Conservation (phyloP, 2,329 filamentous ascomycete genomes). For the Aspergillus sp. region DNA sequence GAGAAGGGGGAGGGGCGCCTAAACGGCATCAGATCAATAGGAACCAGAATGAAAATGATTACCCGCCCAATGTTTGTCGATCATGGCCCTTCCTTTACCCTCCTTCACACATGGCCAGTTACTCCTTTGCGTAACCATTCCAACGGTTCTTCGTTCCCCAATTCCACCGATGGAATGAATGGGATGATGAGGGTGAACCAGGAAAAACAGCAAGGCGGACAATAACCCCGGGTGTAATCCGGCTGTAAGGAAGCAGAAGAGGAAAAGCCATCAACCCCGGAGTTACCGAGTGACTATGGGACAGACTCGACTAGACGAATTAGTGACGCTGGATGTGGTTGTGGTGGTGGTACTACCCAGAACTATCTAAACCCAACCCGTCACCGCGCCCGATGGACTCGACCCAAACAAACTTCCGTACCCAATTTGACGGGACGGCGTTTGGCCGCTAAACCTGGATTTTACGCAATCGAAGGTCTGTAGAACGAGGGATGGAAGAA, state of each 20-base stretch:
- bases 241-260: slow-evolving; percentile 5
- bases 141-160: background rate
- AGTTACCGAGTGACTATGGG: background rate
- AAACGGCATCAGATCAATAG: background rate
- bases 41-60: background rate
- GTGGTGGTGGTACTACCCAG: background rate
- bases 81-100: background rate
- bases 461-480: slow-evolving; percentile 27
- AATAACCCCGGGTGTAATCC: background rate
- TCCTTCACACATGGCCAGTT: background rate
- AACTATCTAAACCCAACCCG: background rate
- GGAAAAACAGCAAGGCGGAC: background rate
- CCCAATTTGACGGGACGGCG: slow-evolving; percentile 21
- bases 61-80: background rate
- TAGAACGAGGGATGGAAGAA: slow-evolving; percentile 30
- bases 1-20: background rate
- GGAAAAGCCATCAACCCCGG: background rate
- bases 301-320: too few species aligned
- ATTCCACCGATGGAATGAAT: background rate
- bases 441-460: slow-evolving; percentile 14
- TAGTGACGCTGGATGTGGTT: too few species aligned
- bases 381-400: background rate
- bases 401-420: slow-evolving; percentile 14
- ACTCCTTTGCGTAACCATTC: background rate
- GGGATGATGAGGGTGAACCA: background rate